phyloP scores from a whole-genome alignment of 192 early-diverging fungal genomes.

The Rhizoclosmatium globosum region DNA sequence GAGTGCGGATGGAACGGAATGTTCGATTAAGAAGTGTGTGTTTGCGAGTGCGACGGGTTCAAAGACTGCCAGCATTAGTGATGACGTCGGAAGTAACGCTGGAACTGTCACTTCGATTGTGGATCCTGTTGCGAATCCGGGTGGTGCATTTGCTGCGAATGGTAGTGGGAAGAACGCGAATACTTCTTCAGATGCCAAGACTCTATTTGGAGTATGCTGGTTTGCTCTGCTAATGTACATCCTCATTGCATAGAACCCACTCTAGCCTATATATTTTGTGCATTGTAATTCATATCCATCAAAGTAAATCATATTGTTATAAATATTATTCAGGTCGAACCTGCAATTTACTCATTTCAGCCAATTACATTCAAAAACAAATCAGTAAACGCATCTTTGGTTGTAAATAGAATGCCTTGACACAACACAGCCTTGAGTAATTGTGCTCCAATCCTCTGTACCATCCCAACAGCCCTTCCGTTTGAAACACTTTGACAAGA shows the following conservation, averaged over 20 bases:
- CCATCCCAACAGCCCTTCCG: slow-evolving; percentile 87
- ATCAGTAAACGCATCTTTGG: slow-evolving; percentile 90
- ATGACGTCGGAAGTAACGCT: too few species aligned
- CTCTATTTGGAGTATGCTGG: too few species aligned
- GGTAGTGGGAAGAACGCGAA: neutral
- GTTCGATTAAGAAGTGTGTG: slow-evolving; percentile 6
- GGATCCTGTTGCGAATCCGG: neutral
- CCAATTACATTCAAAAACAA: neutral
- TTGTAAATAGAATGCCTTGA: slow-evolving; percentile 94
- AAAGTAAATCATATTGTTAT: too few species aligned
- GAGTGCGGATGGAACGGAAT: slow-evolving; percentile 2
- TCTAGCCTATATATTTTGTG: too few species aligned
- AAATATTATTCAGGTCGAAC: too few species aligned
- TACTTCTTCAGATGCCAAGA: too few species aligned
- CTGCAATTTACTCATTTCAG: too few species aligned
- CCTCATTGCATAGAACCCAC: too few species aligned
- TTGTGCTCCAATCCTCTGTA: slow-evolving; percentile 97
- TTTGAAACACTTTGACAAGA: slow-evolving; percentile 74
- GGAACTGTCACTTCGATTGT: neutral
- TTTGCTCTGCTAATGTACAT: too few species aligned
- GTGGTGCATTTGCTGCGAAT: slow-evolving; percentile 2
- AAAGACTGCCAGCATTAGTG: too few species aligned
- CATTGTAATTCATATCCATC: too few species aligned
- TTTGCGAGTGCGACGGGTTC: neutral
- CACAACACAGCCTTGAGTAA: slow-evolving; percentile 98